A percentile compares a stretch with the other conserved stretches of the same genome.
phyloP scores from a whole-genome alignment of 495 filamentous ascomycete genomes.

The Viridothelium virens region DNA sequence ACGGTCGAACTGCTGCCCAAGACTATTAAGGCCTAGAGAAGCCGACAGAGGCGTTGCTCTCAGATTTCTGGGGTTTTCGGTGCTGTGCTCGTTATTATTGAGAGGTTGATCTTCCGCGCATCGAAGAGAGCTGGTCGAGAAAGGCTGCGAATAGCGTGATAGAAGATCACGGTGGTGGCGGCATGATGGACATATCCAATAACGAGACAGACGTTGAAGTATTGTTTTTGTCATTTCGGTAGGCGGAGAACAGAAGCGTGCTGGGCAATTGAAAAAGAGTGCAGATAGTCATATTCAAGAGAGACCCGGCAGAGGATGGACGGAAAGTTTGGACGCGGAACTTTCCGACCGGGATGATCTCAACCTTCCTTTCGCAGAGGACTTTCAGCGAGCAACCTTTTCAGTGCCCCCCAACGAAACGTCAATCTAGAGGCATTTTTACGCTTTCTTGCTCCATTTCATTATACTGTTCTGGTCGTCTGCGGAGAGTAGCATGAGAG shows the following conservation, averaged over 20 bases:
- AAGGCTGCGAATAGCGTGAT: background rate
- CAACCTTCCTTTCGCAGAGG: background rate
- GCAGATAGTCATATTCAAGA: no score
- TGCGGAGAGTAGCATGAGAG: constrained; percentile 11
- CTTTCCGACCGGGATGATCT: background rate
- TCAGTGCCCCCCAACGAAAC: background rate
- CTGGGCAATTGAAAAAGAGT: no score
- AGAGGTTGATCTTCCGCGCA: background rate
- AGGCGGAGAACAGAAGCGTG: background rate
- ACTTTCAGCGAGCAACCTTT: background rate
- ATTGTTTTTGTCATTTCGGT: background rate
- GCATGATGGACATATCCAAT: constrained; percentile 2
- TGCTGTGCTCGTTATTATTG: no score
- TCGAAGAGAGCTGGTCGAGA: background rate
- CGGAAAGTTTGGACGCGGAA: constrained; percentile 10
- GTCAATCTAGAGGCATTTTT: background rate
- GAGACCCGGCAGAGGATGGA: background rate
- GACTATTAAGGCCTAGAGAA: background rate
- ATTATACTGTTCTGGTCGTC: background rate
- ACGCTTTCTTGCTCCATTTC: background rate
- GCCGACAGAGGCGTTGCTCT: background rate
- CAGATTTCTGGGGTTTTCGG: background rate
- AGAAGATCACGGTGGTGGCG: background rate
- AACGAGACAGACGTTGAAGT: background rate
- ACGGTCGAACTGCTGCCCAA: background rate